Evolutionary conservation across 495 filamentous ascomycete genomes (phyloP), one percentile per base, ranked within the genome.

Genomic region (Hypoxylon trugodes): DNA sequence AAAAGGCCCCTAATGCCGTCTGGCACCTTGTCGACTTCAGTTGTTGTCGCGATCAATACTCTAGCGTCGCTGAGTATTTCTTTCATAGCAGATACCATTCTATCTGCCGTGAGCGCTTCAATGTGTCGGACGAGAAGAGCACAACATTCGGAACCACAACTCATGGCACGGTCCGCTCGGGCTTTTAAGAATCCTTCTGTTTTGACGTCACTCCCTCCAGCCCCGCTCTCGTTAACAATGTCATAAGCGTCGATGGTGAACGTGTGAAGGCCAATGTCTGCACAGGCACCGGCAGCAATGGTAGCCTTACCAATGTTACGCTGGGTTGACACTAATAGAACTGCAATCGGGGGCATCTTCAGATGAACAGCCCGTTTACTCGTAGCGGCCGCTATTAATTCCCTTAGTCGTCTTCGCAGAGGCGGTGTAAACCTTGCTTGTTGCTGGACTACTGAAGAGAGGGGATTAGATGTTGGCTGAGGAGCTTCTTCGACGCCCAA

Each of bases 181-280:
- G 91, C 89, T 62, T 94, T 90, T 16, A 98, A 77, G 64, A 95
- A 90, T 3, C 88, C 92, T 60, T 96, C 95, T 0, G 92, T 93
- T 78, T 97, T 96, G 37, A 96, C 90, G 69, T 98, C 95, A 54
- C 89, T 88, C 6, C 90, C 91, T 25, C 91, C 90, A 0, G 86
- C 89, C 32, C 91, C 91, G 15, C 92, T 90, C 66, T 97, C 94
- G 7, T 92, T 91, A 9, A 96, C 79, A 43, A 98, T 92, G 64
- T 98, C 96, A 71, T 96, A 96, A 0, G 92, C 90, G 71, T 97
- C 92, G 55, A 98, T 89, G 8, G 87, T 77, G 69, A 97, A 98
- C 1, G 86, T 89, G 72, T 98, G 95, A 2, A 97, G 76, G 9
- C 96, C 95, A 43, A 97, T 88, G 60, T 97, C 95, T 0, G 87